Evolutionary conservation across 495 filamentous ascomycete species (phyloP), one percentile per base, ranked within the genome.

Genomic region (Trichoderma orchidacearum): DNA sequence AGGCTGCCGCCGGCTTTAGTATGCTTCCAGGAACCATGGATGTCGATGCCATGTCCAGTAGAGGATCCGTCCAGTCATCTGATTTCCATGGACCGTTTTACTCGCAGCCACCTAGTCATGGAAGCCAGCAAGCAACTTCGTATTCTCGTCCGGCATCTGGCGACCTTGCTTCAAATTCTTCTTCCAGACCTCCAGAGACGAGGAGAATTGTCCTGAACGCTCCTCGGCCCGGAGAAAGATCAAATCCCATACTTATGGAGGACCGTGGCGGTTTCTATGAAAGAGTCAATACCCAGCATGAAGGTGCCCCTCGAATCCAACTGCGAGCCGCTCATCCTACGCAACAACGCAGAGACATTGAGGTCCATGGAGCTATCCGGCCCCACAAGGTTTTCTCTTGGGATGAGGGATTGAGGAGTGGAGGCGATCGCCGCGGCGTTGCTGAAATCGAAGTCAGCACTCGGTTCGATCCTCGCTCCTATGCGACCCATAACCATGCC

Each of bases 241-340:
- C 30, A 18, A 55, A 55, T 25, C 31, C 53, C 11, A 55, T 55
- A 9, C 31, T 55, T 36, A 55, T 55, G 53, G 53, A 55, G 53
- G 53, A 55, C 27, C 27, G 53, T 11, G 53, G 53, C 21, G 53
- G 53, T n/a, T 55, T 30, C 17, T 55, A 21, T 28, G 53, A 55
- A 35, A 55, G 53, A 30, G 13, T 55, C 6, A 27, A 36, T n/a
- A 17, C n/a, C 18, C 15, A 11, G 21, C 51, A 25, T 21, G 51
- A 32, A 23, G 9, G 51, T 25, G 30, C 25, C 53, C 11, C 53
- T 15, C n/a, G 32, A 25, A 55, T 36, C 13, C 30, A 27, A 28
- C 23, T 27, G 11, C 32, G 53, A 12, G 5, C 30, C 53, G 5
- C 17, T 18, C 53, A 23, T 17, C 15, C 31, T 2, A 3, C 28